phyloP scores from a whole-genome alignment of 1,139 yeast genomes.

The Ogataea hybrid region DNA sequence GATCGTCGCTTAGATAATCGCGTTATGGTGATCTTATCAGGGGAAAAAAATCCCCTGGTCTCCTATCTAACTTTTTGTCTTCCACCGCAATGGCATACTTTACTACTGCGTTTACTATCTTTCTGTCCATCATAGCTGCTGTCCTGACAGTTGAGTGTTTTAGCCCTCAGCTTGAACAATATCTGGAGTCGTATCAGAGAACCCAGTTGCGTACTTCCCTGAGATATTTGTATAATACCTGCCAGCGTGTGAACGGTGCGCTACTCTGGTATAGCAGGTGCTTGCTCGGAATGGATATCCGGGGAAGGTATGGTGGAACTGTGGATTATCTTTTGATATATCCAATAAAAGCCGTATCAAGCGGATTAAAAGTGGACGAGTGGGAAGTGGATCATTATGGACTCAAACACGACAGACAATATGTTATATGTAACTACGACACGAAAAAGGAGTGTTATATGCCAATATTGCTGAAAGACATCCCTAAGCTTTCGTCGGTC shows the following conservation, averaged over 20 bases:
- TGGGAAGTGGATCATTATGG: conserved; percentile 39
- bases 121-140: background rate
- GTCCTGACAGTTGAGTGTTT: conserved; percentile 3
- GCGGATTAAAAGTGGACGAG: conserved; percentile 33
- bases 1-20: background rate
- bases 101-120: background rate
- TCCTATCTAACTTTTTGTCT: too few species aligned
- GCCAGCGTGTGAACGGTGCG: conserved; percentile 4
- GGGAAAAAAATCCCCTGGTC: background rate
- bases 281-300: background rate
- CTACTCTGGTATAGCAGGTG: background rate
- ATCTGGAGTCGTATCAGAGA: conserved; percentile 11
- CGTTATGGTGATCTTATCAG: conserved; percentile 1
- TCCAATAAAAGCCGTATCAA: conserved; percentile 41
- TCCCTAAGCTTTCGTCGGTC: conserved; percentile 35
- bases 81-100: background rate
- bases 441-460: conserved; percentile 29
- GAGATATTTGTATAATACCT: conserved; percentile 11
- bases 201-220: conserved; percentile 8
- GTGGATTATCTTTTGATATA: conserved; percentile 34
- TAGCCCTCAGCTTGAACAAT: conserved; percentile 6
- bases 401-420: conserved; percentile 41
- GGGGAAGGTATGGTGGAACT: conserved; percentile 25
- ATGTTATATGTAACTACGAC: conserved; percentile 34
- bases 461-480: conserved; percentile 36